Percentiles rank a stretch among this genome's conserved stretches.
phyloP scores from a whole-genome alignment of 1,284 basidiomycete genomes.

The Ustilago lituana region DNA sequence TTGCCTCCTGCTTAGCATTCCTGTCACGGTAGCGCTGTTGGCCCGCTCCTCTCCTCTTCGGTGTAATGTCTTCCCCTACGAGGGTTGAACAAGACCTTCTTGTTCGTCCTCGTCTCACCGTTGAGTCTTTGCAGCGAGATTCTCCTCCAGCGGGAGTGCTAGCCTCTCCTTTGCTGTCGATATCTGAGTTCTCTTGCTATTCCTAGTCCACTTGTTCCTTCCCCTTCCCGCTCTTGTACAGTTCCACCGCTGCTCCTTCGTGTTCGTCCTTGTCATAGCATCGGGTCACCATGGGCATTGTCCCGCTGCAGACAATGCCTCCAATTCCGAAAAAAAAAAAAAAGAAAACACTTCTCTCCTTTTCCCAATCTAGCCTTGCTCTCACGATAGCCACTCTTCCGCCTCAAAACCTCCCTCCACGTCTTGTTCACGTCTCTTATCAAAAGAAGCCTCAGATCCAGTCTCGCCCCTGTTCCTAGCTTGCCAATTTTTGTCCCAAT shows the following conservation, averaged over 20 bases:
- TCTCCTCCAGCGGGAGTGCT: background rate
- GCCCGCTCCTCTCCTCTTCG: slow-evolving; percentile 21
- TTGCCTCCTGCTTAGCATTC: too few species aligned
- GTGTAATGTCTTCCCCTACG: too few species aligned
- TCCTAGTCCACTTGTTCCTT: background rate
- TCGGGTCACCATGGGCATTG: too few species aligned
- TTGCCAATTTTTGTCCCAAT: too few species aligned
- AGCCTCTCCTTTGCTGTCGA: background rate
- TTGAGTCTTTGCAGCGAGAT: slow-evolving; percentile 4
- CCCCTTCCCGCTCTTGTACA: slow-evolving; percentile 9
- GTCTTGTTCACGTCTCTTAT: too few species aligned
- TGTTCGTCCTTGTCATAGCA: slow-evolving; percentile 6
- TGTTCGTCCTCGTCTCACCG: background rate
- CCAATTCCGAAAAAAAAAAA: background rate
- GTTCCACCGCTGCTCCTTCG: background rate
- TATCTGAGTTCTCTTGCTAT: background rate
- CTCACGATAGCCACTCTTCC: too few species aligned
- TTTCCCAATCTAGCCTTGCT: too few species aligned
- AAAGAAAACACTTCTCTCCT: too few species aligned
- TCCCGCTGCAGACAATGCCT: too few species aligned
- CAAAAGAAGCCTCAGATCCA: too few species aligned
- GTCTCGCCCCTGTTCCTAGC: too few species aligned
- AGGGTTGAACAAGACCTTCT: background rate
- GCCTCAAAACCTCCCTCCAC: too few species aligned
- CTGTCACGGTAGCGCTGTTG: slow-evolving; percentile 18